These are phyloP conservation scores for Arthroderma uncinatum DNA, from an alignment of 2,329 filamentous ascomycete species.

Conservation along the genomic window DNA sequence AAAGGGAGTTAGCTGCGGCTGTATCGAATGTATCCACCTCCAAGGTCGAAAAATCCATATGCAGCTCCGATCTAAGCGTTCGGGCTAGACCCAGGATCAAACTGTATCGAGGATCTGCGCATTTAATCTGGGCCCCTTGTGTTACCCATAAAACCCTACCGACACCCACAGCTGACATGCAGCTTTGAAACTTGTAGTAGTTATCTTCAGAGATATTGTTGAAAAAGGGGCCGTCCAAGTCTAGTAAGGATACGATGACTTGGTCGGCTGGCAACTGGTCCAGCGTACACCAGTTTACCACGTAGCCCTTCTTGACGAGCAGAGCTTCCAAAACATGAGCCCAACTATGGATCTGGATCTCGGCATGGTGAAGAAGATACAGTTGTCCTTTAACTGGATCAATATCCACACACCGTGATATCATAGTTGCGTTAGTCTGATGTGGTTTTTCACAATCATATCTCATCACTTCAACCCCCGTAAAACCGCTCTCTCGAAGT, in stretches of 20 bases:
- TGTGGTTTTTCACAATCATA: background rate
- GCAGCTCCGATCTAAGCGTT: slow-evolving; percentile 5
- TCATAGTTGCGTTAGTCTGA: background rate
- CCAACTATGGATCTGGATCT: background rate
- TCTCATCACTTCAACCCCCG: background rate
- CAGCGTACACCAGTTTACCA: background rate
- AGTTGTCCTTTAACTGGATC: background rate
- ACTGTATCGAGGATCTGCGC: slow-evolving; percentile 7
- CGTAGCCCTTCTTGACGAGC: background rate
- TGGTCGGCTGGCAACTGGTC: background rate
- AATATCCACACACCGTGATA: background rate
- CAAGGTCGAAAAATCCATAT: slow-evolving; percentile 6
- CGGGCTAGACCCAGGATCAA: slow-evolving; percentile 6
- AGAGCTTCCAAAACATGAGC: background rate
- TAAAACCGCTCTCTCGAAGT: slow-evolving; percentile 7
- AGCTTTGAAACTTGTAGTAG: slow-evolving; percentile 15
- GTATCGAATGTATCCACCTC: slow-evolving; percentile 7
- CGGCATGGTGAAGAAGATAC: background rate
- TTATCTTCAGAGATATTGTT: background rate
- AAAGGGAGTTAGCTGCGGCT: background rate
- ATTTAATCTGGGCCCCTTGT: background rate
- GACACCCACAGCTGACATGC: background rate
- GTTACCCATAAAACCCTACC: slow-evolving; percentile 11
- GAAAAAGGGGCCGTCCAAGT: background rate
- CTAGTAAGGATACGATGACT: background rate